Base-by-base conservation (phyloP, 805 yeast species). In the Blastobotrys americana region DNA sequence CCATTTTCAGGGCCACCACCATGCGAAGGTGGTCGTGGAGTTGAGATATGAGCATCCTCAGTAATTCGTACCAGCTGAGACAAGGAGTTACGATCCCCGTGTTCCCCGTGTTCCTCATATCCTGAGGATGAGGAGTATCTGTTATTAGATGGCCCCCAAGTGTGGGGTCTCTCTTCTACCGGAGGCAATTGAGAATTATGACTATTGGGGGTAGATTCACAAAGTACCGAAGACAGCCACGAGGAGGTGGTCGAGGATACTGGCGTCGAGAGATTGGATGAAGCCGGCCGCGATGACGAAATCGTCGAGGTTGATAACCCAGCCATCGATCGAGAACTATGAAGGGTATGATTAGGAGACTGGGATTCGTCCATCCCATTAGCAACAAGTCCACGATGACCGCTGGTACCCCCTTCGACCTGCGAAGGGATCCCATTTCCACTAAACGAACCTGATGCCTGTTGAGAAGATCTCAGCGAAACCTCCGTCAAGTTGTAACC, bases 101-200 rank as follows among this genome's bases (percentile, higher is more conserved):
- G 42, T n/a, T n/a, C n/a, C n/a, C n/a, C n/a, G 6, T 42, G 43
- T 8, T 46, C 52, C 2, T 46, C 49, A 18, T 53, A 55, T 38
- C 51, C 56, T 3, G 53, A 44, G 5, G 52, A 49, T 4, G 50
- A 45, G 15, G 56, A 55, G 17, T 42, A 46, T 15, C 55, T 45
- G 41, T 51, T 47, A 33, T 52, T 46, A n/a, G 55, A 44, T 3
- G 59, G 59, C 17, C 60, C 59, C 61, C 61, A 57, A 4, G 61
- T 57, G 37, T 53, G 55, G 3, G 61, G 61, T 6, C 60, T 44
- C 18, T 54, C 57, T 33, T 56, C 59, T 21, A 43, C 57, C 3
- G 52, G 42, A 27, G 20, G 25, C 31, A n/a, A 35, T 19, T n/a
- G 34, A 6, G 42, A 34, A 16, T 31, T 16, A 15, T 27, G 37